These are phyloP conservation scores for Rosellinia necatrix DNA, from an alignment of 2,329 filamentous ascomycete genomes.

Conservation along the genomic window DNA sequence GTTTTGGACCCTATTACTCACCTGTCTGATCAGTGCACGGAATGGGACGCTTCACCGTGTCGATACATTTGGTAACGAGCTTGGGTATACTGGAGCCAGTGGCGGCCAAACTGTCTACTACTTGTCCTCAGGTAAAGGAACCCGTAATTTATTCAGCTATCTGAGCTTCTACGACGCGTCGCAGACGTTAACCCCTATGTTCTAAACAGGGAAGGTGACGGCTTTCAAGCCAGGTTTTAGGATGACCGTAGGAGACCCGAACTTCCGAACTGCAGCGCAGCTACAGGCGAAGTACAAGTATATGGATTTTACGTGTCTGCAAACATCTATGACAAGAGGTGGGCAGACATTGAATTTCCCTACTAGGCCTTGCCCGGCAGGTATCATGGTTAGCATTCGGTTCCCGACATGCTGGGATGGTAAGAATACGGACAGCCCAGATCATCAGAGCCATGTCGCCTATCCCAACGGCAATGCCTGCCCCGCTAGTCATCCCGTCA, in stretches of 20 bases:
- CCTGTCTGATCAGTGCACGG: slow-evolving; percentile 28
- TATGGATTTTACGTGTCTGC: slow-evolving; percentile 39
- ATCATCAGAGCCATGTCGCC: slow-evolving; percentile 41
- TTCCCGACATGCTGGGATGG: slow-evolving; percentile 41
- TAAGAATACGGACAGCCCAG: slow-evolving; percentile 37
- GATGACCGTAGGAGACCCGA: slow-evolving; percentile 47
- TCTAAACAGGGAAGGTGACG: slow-evolving; percentile 37
- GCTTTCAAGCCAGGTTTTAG: slow-evolving; percentile 48
- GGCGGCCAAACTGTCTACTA: slow-evolving; percentile 50
- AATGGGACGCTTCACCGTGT: slow-evolving; percentile 40
- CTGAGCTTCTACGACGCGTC: background rate
- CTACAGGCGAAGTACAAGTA: slow-evolving; percentile 37
- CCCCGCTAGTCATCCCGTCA: slow-evolving; percentile 39
- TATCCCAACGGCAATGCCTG: slow-evolving; percentile 39
- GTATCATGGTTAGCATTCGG: slow-evolving; percentile 35
- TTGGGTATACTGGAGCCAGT: slow-evolving; percentile 34
- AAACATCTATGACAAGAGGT: slow-evolving; percentile 35
- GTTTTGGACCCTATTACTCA: slow-evolving; percentile 14
- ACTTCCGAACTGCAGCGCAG: slow-evolving; percentile 35
- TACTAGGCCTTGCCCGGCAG: slow-evolving; percentile 30
- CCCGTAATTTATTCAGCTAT: background rate
- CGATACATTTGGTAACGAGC: slow-evolving; percentile 40
- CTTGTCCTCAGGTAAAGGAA: slow-evolving; percentile 40
- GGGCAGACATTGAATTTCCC: slow-evolving; percentile 38
- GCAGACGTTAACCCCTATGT: background rate